phyloP scores from a whole-genome alignment of 2,329 filamentous ascomycete genomes.

The Calycina herbarum region DNA sequence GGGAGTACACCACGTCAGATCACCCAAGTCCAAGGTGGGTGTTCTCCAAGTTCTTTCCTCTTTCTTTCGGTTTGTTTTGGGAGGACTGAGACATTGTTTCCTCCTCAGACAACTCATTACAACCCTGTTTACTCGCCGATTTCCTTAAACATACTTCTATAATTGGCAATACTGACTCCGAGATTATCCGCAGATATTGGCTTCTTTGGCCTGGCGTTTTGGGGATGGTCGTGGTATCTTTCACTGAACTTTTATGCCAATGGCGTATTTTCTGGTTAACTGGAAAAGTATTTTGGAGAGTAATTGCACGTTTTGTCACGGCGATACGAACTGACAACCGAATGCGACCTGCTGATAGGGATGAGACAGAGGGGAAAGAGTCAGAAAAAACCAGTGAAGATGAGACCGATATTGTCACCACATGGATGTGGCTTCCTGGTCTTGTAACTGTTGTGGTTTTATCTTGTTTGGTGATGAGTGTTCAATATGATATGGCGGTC shows the following conservation, averaged over 20 bases:
- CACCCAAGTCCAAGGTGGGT: slow-evolving; percentile 41
- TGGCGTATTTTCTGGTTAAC: slow-evolving; percentile 8
- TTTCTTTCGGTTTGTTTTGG: too few species aligned
- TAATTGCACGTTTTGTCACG: background rate
- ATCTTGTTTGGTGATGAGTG: slow-evolving; percentile 7
- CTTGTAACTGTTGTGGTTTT: background rate
- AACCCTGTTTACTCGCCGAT: too few species aligned
- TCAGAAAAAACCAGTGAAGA: background rate
- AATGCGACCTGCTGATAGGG: background rate
- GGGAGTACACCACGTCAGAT: slow-evolving; percentile 39
- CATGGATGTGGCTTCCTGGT: slow-evolving; percentile 10
- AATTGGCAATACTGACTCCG: too few species aligned
- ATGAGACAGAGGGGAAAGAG: background rate
- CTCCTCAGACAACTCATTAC: too few species aligned
- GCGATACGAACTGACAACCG: background rate
- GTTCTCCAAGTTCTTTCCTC: too few species aligned
- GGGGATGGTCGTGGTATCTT: slow-evolving; percentile 8
- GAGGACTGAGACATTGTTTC: too few species aligned
- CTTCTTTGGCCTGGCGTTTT: slow-evolving; percentile 46
- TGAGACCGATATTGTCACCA: background rate
- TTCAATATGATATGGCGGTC: slow-evolving; percentile 7
- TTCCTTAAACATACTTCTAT: too few species aligned
- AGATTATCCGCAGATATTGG: slow-evolving; percentile 43
- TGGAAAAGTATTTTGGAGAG: slow-evolving; percentile 4
- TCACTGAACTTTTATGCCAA: slow-evolving; percentile 3